Evolutionary conservation across 306 rosid genomes (phyloP).

Genomic region (Nissolia schottii): DNA sequence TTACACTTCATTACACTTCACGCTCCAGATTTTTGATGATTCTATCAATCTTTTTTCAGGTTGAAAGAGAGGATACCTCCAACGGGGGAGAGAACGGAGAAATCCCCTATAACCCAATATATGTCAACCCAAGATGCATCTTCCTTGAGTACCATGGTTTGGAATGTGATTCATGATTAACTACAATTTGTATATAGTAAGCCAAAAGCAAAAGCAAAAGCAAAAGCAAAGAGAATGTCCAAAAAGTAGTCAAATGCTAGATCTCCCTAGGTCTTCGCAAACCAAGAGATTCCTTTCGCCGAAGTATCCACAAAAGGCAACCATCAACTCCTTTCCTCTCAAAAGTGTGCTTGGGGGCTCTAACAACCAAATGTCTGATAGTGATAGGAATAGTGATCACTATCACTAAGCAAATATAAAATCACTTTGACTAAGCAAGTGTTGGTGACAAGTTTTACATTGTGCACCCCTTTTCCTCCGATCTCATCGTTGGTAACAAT

Average conservation of each 20-base stretch:
- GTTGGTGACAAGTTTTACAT: too few relatives aligned
- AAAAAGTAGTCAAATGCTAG: slow-evolving; percentile 52
- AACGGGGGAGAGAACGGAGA: too few relatives aligned
- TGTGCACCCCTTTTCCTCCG: neutral
- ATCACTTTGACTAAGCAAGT: too few relatives aligned
- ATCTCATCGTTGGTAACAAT: neutral
- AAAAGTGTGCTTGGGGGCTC: slow-evolving; percentile 15
- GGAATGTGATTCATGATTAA: slow-evolving; percentile 24
- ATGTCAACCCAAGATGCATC: too few relatives aligned
- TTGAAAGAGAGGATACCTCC: too few relatives aligned
- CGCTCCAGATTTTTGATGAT: too few relatives aligned
- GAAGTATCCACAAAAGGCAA: slow-evolving; percentile 36
- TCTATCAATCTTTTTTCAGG: too few relatives aligned
- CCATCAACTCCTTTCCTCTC: slow-evolving; percentile 18
- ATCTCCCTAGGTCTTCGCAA: slow-evolving; percentile 26
- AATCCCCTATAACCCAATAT: too few relatives aligned
- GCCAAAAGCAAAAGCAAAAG: slow-evolving; percentile 21
- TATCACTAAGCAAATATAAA: too few relatives aligned
- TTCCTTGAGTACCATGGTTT: slow-evolving; percentile 12
- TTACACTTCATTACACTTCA: too few relatives aligned
- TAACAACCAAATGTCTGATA: slow-evolving; percentile 40
- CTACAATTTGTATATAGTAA: neutral
- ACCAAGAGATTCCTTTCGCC: slow-evolving; percentile 28
- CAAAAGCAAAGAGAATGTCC: slow-evolving; percentile 35
- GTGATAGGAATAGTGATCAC: slow-evolving; percentile 28